phyloP scores from a whole-genome alignment of 768 basidiomycete species.

The Auriculariales sp. region DNA sequence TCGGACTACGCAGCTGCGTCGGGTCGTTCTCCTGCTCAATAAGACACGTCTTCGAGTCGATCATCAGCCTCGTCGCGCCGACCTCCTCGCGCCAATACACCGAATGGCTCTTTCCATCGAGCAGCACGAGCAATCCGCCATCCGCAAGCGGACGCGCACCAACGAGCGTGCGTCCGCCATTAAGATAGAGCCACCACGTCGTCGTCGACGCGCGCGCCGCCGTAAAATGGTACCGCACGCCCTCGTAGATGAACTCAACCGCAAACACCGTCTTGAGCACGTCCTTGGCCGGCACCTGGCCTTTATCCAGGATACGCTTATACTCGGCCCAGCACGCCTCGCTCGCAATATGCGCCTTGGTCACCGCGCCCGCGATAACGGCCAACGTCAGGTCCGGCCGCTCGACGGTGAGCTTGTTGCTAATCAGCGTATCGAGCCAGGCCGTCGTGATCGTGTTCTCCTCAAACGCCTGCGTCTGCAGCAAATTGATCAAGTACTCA shows the following conservation, averaged over 20 bases:
- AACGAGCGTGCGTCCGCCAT: slow-evolving; percentile 85
- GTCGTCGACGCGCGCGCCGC: slow-evolving; percentile 80
- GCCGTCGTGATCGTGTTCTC: slow-evolving; percentile 97
- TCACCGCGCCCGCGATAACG: slow-evolving; percentile 90
- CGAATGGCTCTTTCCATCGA: slow-evolving; percentile 92
- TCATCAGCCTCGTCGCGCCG: slow-evolving; percentile 79
- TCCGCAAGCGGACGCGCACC: slow-evolving; percentile 88
- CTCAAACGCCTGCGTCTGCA: slow-evolving; percentile 91
- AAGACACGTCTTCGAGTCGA: slow-evolving; percentile 94
- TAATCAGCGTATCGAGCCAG: slow-evolving; percentile 96
- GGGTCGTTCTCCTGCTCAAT: slow-evolving; percentile 99
- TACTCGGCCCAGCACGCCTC: slow-evolving; percentile 87
- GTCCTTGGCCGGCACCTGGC: slow-evolving; percentile 91
- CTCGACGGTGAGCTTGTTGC: slow-evolving; percentile 93
- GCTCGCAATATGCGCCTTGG: slow-evolving; percentile 84
- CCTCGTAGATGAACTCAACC: slow-evolving; percentile 96
- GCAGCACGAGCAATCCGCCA: slow-evolving; percentile 80
- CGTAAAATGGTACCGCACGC: slow-evolving; percentile 88
- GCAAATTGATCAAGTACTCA: slow-evolving; percentile 95
- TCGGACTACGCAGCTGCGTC: slow-evolving; percentile 89
- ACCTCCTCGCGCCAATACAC: slow-evolving; percentile 98
- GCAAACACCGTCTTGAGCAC: slow-evolving; percentile 93
- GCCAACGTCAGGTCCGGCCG: slow-evolving; percentile 86
- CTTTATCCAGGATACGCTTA: slow-evolving; percentile 91
- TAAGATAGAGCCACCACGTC: slow-evolving; percentile 89